These are phyloP conservation scores for Colletotrichum sp. DNA, from an alignment of 2,329 filamentous ascomycete species.

Conservation along the genomic window DNA sequence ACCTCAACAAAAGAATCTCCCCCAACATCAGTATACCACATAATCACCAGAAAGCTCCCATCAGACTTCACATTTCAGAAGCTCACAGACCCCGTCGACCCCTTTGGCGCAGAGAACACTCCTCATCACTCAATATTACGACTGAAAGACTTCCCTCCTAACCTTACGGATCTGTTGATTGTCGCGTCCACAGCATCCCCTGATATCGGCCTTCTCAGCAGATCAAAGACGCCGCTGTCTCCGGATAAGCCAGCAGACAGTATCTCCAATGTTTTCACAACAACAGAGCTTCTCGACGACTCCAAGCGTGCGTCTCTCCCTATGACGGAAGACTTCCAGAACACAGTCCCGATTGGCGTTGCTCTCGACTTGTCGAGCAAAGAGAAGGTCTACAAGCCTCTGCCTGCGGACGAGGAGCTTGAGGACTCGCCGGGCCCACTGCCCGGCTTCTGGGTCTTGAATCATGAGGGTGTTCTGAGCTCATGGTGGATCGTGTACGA, in stretches of 20 bases:
- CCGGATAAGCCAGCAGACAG: slow-evolving; percentile 62
- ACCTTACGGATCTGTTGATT: slow-evolving; percentile 81
- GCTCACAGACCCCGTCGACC: slow-evolving; percentile 74
- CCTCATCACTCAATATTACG: slow-evolving; percentile 82
- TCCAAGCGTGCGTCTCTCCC: slow-evolving; percentile 78
- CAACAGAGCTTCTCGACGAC: slow-evolving; percentile 75
- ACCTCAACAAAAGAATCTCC: slow-evolving; percentile 65
- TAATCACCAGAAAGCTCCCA: slow-evolving; percentile 71
- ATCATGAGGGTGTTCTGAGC: slow-evolving; percentile 84
- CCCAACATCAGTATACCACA: slow-evolving; percentile 75
- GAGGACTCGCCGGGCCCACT: slow-evolving; percentile 80
- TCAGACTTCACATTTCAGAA: slow-evolving; percentile 74
- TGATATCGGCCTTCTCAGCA: slow-evolving; percentile 80
- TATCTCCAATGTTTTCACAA: slow-evolving; percentile 74
- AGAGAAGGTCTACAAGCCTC: slow-evolving; percentile 79
- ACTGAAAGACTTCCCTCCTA: slow-evolving; percentile 80
- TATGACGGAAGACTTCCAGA: slow-evolving; percentile 68
- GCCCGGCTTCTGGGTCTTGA: slow-evolving; percentile 84
- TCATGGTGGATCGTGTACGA: slow-evolving; percentile 94
- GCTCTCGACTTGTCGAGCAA: slow-evolving; percentile 84
- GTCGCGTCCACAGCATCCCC: slow-evolving; percentile 80
- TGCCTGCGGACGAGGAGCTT: slow-evolving; percentile 77
- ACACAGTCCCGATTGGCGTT: slow-evolving; percentile 81
- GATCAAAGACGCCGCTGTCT: slow-evolving; percentile 72
- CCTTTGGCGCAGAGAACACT: slow-evolving; percentile 69